Evolutionary conservation across 2,329 filamentous ascomycete species (phyloP).

Genomic region (Metarhizium anisopliae): DNA sequence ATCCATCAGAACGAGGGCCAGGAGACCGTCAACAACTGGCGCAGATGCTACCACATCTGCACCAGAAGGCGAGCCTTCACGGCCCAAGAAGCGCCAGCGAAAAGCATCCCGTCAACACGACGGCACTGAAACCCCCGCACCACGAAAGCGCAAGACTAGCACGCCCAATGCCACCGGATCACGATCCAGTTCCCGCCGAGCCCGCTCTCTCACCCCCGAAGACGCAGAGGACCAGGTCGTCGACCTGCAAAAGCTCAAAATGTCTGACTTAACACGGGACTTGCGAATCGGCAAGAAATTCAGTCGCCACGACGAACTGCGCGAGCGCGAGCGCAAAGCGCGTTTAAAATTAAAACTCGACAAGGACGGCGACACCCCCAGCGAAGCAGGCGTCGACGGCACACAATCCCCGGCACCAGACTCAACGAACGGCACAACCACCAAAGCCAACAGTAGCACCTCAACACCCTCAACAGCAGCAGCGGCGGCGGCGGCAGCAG

Average conservation of each 20-base stretch:
- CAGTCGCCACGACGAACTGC: conserved; percentile 63
- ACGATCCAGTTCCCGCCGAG: conserved; percentile 20
- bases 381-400: conserved; percentile 10
- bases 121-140: conserved; percentile 10
- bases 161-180: conserved; percentile 12
- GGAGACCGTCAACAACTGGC: conserved; percentile 7
- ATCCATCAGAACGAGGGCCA: conserved; percentile 9
- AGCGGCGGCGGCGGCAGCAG: conserved; percentile 8
- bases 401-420: conserved; percentile 10
- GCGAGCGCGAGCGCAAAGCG: conserved; percentile 51
- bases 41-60: conserved; percentile 10
- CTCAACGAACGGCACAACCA: not conserved
- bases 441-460: conserved; percentile 6
- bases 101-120: conserved; percentile 18
- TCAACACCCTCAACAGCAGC: conserved; percentile 6
- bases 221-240: conserved; percentile 54
- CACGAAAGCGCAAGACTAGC: conserved; percentile 19
- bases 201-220: conserved; percentile 49
- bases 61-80: conserved; percentile 1
- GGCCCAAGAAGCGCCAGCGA: conserved; percentile 23
- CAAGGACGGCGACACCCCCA: conserved; percentile 16
- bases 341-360: conserved; percentile 21
- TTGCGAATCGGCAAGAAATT: conserved; percentile 66
- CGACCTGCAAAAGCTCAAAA: conserved; percentile 57
- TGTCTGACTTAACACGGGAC: conserved; percentile 64